Evolutionary conservation across 257 asterid species (phyloP).

Genomic region (Datura wrightii): DNA sequence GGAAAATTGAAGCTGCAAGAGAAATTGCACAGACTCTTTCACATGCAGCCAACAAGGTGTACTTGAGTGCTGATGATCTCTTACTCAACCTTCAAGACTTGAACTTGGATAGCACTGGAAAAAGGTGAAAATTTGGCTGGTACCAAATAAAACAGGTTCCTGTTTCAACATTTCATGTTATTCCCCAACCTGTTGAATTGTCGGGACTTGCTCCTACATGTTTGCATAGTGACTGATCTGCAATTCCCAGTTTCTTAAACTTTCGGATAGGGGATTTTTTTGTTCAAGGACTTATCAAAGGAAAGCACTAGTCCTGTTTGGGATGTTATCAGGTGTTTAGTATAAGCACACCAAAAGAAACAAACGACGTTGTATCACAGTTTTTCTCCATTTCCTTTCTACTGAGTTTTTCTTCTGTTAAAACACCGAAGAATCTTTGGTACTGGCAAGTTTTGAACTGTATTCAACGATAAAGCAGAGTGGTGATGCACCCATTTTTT

Average conservation of each 20-base stretch:
- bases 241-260: neutral
- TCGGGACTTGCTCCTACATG: neutral
- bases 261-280: neutral
- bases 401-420: neutral
- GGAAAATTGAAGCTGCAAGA: conserved; percentile 89
- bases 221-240: neutral
- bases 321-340: neutral
- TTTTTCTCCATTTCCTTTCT: neutral
- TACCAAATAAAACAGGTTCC: conserved; percentile 5
- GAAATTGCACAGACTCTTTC: conserved; percentile 73
- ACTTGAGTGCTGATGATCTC: conserved; percentile 75
- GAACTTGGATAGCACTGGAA: conserved; percentile 36
- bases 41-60: conserved; percentile 73
- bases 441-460: neutral
- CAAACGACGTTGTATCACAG: neutral
- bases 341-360: neutral
- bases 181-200: neutral
- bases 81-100: conserved; percentile 77
- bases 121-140: conserved; percentile 36
- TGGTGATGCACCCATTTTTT: neutral
- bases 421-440: neutral
- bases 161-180: neutral
- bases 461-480: neutral
- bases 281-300: neutral
- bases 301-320: neutral